Base-by-base conservation (phyloP, 495 filamentous ascomycete species). In the Trichocladium antarcticum region DNA sequence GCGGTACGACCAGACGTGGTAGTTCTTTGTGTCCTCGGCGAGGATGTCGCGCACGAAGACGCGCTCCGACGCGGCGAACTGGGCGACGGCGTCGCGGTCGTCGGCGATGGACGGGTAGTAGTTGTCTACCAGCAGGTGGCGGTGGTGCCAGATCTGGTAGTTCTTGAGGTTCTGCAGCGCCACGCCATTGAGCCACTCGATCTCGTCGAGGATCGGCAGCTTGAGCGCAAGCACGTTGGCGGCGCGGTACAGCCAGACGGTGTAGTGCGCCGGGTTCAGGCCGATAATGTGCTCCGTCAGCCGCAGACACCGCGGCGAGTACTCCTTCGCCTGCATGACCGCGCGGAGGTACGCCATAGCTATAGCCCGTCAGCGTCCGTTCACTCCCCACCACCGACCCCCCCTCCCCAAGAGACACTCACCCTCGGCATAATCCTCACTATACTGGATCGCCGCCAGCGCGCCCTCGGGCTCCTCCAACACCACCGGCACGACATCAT, bases 141-240 rank as follows among this genome's bases (percentile, higher is more conserved):
- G 85, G 64, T 97, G 93, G 60, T 95, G 88, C 92, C 92, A 97
- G 61, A 97, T 97, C 64, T 98, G 92, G 68, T 96, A 98, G 64
- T 97, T 98, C 64, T 98, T 98, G 58, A 90, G 77, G 58, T 95
- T 81, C 21, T 77, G 75, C 37, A 94, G 68, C 4, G 92, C 83
- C 15, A 94, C 75, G 2, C 74, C 70, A 59, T 95, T 94, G 19
- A 98, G 66, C 87, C 89, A 98, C 35, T 74, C 69, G 20, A 95
- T 66, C 62, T 98, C 92, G 49, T 83, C 73, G 0, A 61, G 60
- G 42, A 96, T 74, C 50, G 83, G 73, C 41, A 79, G 74, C 2
- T 77, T 62, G 20, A 95, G 63, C 2, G 76, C 75, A 51, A 83
- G 77, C 22, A 98, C 59, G 31, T 78, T 83, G 54, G 82, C 78